phyloP scores from a whole-genome alignment of 345 rosid species.

The Gynandropsis gynandra region DNA sequence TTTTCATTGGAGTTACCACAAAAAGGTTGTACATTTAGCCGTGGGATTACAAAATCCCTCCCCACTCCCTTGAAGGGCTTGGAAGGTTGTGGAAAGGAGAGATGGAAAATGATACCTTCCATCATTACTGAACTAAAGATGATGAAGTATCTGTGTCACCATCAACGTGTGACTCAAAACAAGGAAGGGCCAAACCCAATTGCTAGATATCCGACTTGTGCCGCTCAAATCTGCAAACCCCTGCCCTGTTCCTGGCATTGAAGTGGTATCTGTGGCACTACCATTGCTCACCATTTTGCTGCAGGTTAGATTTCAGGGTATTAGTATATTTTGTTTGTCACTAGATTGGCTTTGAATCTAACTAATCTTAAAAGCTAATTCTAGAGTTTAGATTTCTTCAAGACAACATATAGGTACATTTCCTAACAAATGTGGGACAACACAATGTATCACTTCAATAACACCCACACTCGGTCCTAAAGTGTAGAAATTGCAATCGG shows the following conservation, averaged over 20 bases:
- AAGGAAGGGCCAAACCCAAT: constrained; percentile 25
- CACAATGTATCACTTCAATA: too few species aligned
- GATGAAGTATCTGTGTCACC: neutral
- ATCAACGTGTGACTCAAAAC: constrained; percentile 17
- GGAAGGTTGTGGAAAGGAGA: neutral
- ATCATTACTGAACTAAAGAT: constrained; percentile 2
- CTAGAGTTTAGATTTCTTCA: too few species aligned
- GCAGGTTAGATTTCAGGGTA: constrained; percentile 17
- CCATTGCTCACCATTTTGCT: constrained; percentile 48
- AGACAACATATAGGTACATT: constrained; percentile 3
- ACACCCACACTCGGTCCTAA: too few species aligned
- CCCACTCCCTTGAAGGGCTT: neutral
- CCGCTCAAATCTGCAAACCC: constrained; percentile 44
- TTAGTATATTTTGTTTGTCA: constrained; percentile 8
- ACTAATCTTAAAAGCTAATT: too few species aligned
- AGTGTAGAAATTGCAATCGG: too few species aligned
- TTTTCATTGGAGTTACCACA: too few species aligned
- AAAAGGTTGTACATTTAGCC: too few species aligned
- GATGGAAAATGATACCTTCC: neutral
- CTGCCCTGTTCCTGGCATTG: constrained; percentile 32
- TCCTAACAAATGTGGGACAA: too few species aligned
- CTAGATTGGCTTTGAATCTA: neutral
- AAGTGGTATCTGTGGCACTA: constrained; percentile 29
- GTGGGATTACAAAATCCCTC: neutral
- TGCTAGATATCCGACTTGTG: constrained; percentile 22